These are phyloP conservation scores for Berberis thunbergii DNA, from an alignment of 164 flowering plant species.

Conservation along the genomic window DNA sequence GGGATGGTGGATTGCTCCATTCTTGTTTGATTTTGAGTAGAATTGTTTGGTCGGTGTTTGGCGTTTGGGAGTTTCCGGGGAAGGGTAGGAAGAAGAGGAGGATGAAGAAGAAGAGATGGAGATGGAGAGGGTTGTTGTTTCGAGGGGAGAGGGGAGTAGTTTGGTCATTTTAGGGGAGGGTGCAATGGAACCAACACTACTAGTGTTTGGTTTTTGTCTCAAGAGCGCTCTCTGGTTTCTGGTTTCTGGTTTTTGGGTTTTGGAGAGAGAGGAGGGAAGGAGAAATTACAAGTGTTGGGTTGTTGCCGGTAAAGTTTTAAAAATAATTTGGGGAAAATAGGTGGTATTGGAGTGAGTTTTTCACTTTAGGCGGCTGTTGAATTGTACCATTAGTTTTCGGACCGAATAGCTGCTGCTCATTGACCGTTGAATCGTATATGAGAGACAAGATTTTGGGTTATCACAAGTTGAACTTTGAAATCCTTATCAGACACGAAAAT, in stretches of 20 bases:
- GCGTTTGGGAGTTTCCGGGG: neutral
- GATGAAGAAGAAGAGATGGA: neutral
- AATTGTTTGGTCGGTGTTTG: neutral
- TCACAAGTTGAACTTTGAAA: too few relatives aligned
- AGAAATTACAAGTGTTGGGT: neutral
- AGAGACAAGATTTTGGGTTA: too few relatives aligned
- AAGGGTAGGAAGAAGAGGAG: neutral
- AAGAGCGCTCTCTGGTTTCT: neutral
- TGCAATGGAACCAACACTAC: too few relatives aligned
- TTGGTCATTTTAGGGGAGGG: neutral
- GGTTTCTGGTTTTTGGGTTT: too few relatives aligned
- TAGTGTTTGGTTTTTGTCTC: too few relatives aligned
- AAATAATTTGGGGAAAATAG: too few relatives aligned
- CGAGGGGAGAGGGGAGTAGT: neutral
- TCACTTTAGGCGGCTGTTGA: too few relatives aligned
- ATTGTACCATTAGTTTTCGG: too few relatives aligned
- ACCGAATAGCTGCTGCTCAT: too few relatives aligned
- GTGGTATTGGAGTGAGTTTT: too few relatives aligned
- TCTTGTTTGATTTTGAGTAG: conserved; percentile 3
- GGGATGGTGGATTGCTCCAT: conserved; percentile 5
- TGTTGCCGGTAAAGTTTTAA: neutral
- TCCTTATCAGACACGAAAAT: too few relatives aligned
- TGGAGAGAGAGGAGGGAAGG: neutral
- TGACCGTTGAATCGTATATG: too few relatives aligned
- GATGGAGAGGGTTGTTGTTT: neutral